Conservation (phyloP, 148 eudicot species). For the Camellia sinensis region DNA sequence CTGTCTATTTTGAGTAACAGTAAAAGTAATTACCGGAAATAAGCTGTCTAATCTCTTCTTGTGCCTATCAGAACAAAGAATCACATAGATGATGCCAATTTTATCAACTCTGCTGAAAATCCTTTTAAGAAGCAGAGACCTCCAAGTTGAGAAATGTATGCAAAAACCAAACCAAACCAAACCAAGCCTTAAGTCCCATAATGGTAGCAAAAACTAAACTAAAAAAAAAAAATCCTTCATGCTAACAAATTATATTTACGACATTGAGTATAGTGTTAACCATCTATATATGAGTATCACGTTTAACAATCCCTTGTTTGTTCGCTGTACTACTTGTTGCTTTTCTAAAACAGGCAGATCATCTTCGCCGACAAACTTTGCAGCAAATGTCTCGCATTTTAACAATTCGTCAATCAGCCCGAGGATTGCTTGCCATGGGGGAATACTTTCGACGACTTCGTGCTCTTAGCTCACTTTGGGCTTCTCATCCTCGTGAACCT, state of each 20-base stretch:
- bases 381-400: constrained; percentile 62
- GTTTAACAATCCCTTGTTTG: not conserved
- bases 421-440: constrained; percentile 71
- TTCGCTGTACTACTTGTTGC: not conserved
- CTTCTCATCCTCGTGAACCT: constrained; percentile 50
- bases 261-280: not conserved
- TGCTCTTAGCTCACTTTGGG: constrained; percentile 78
- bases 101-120: not conserved
- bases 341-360: constrained; percentile 64
- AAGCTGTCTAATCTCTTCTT: not conserved
- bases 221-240: not conserved
- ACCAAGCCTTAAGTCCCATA: too few species aligned
- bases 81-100: not conserved
- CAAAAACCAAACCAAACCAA: not conserved
- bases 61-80: not conserved
- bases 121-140: too few species aligned
- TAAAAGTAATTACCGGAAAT: not conserved
- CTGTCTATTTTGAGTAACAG: not conserved
- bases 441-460: constrained; percentile 79
- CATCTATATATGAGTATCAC: not conserved
- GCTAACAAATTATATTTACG: not conserved
- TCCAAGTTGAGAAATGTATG: too few species aligned
- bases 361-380: constrained; percentile 72
- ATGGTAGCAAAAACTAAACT: too few species aligned
- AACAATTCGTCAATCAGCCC: constrained; percentile 63